These are phyloP conservation scores for Primulina huaijiensis DNA, from an alignment of 257 asterid genomes.

Conservation along the genomic window DNA sequence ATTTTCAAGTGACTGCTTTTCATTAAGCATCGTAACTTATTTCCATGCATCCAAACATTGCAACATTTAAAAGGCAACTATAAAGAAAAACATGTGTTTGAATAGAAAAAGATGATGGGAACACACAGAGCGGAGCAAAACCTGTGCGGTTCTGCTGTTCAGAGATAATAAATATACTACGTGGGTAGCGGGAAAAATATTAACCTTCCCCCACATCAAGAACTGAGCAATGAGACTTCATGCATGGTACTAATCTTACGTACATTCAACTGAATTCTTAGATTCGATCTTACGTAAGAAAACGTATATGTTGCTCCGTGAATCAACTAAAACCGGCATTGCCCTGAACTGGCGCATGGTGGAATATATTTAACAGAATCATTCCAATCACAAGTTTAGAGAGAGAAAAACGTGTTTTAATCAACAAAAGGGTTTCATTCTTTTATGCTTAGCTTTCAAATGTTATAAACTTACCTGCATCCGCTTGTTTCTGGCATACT, in stretches of 20 bases:
- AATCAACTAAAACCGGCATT: not conserved
- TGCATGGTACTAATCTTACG: not conserved
- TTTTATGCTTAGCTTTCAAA: too few species aligned
- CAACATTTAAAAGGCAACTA: not conserved
- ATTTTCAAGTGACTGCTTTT: too few species aligned
- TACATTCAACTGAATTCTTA: not conserved
- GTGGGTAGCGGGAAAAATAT: not conserved
- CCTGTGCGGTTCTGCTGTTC: not conserved
- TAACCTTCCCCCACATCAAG: not conserved
- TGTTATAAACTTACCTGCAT: slow-evolving; percentile 53
- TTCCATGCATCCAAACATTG: not conserved
- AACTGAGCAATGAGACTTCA: not conserved
- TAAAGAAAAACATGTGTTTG: too few species aligned
- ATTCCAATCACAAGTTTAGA: too few species aligned
- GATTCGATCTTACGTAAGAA: not conserved
- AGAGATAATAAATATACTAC: too few species aligned
- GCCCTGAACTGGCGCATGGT: not conserved
- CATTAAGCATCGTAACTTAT: too few species aligned
- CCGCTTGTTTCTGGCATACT: slow-evolving; percentile 90
- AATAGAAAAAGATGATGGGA: too few species aligned
- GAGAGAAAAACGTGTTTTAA: too few species aligned
- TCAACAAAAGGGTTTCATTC: too few species aligned
- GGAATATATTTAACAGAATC: too few species aligned
- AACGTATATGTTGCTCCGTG: not conserved
- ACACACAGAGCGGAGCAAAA: too few species aligned